Evolutionary conservation across 2,329 filamentous ascomycete species (phyloP).

Genomic region (Aureobasidium sp.): DNA sequence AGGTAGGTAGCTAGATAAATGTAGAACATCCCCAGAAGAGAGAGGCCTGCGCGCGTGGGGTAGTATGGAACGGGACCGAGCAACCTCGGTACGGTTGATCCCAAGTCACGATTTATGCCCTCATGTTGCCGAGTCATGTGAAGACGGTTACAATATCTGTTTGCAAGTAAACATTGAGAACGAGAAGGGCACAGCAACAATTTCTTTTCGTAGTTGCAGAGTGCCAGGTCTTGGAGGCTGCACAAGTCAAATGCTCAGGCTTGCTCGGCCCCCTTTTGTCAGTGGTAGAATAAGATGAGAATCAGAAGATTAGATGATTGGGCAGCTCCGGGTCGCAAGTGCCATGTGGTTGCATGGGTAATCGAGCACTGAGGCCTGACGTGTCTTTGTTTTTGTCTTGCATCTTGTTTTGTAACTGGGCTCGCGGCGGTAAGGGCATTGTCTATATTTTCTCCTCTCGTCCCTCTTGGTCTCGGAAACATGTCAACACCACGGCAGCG

Average conservation of each 20-base stretch:
- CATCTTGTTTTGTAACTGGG: neutral
- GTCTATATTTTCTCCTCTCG: neutral
- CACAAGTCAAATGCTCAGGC: no score
- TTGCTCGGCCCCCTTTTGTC: neutral
- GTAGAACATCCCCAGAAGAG: neutral
- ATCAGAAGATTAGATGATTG: neutral
- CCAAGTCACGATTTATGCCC: neutral
- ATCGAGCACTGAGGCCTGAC: slow-evolving; percentile 1
- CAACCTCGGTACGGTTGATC: slow-evolving; percentile 6
- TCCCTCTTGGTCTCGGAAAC: neutral
- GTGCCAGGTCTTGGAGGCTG: neutral
- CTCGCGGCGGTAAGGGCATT: neutral
- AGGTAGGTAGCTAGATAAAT: neutral
- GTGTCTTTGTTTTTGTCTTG: slow-evolving; percentile 8
- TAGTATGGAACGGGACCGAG: neutral
- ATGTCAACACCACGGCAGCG: slow-evolving; percentile 9
- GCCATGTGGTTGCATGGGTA: neutral
- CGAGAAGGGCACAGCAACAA: neutral
- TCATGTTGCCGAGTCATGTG: slow-evolving; percentile 5
- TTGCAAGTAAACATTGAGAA: neutral
- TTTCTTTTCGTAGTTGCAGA: neutral
- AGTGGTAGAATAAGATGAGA: neutral
- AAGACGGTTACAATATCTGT: neutral
- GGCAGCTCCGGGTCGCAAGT: neutral
- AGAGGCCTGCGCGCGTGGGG: neutral